Base-by-base conservation (phyloP, 2,329 filamentous ascomycete genomes). In the Phyllosticta citriasiana region DNA sequence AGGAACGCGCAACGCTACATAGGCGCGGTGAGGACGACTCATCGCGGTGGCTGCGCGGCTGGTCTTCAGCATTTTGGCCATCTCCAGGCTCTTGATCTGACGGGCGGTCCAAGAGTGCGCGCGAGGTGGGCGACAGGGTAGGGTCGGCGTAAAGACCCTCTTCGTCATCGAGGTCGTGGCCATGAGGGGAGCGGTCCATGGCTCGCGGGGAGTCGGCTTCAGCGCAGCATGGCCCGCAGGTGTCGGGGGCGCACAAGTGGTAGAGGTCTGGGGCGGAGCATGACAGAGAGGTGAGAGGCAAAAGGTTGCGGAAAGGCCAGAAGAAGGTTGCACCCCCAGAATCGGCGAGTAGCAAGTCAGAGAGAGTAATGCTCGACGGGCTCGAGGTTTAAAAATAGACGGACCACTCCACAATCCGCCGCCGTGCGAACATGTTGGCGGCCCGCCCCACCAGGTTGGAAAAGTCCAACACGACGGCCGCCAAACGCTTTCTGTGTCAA, bases 131-230 rank as follows among this genome's bases (percentile, higher is more conserved):
- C 24, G 55, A 33, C 33, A 51, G 66, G n/a, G 67, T 66, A 22
- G 70, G 70, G 0, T 63, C 10, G 56, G 55, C 35, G 55, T 62
- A 62, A 33, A 62, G 60, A 12, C 27, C 26, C 54, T 58, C 55
- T 16, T 62, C 60, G n/a, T 62, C 60, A 16, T 62, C 60, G 55
- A 55, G 53, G 30, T 53, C 55, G 52, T 62, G 55, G 56, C 53
- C 60, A 33, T 30, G 30, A 40, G 54, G 51, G 56, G 52, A 54
- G 59, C 55, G 59, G 55, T 61, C 59, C 59, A 61, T 61, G 27
- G 59, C 55, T 47, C 40, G n/a, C 40, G 14, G 40, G 40, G 40
- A 47, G 53, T 27, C 22, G 52, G 52, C 53, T 51, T 61, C 55
- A 57, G 50, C 59, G 50, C 53, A 19, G 27, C 59, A 61, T 61